Evolutionary conservation across 345 rosid genomes (phyloP), one percentile per base, ranked within the genome.

Genomic region (Lumnitzera littorea): DNA sequence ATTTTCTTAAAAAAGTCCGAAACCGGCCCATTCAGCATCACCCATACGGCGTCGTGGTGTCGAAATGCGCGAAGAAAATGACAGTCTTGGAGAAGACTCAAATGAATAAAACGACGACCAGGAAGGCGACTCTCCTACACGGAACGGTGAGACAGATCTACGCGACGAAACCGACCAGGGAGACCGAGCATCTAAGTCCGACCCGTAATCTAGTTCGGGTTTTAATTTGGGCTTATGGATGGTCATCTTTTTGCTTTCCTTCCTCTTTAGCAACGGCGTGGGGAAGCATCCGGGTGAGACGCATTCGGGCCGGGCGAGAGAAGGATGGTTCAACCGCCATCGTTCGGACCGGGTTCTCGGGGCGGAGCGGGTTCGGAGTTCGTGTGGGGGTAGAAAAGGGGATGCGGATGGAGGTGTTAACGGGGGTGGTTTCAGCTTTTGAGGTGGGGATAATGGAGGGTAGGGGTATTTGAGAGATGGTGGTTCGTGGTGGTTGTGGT

Each of bases 251-350:
- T 77, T 85, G 62, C 71, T 71, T 16, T 67, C 78, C 63, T 69
- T 89, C 52, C 74, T 67, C 65, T 57, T 74, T 31, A 76, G 61
- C 24, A 70, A 60, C 2, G 91, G 86, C 2, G 82, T 51, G 0
- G 95, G 91, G 61, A 92, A 87, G 73, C 98, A 92, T 7, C 96
- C 98, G 2, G 78, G 58, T 0, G 79, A 69, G 41, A 73, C 88
- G 52, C 69, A 55, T 48, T 58, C 84, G 31, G 80, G 74, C 56
- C 31, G 62, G 31, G 63, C 58, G 51, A 77, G 64, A 51, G 75
- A 27, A 3, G 83, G 80, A 10, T 73, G 88, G 1, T 71, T 82
- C 2, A 72, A 70, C 63, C 77, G 60, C 88, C 85, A 78, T 0
- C 87, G 69, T 48, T 78, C 90, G 3, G 91, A 82, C 6, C 80